Evolutionary conservation across 106 monocot species (phyloP).

Genomic region (Allium cepa): DNA sequence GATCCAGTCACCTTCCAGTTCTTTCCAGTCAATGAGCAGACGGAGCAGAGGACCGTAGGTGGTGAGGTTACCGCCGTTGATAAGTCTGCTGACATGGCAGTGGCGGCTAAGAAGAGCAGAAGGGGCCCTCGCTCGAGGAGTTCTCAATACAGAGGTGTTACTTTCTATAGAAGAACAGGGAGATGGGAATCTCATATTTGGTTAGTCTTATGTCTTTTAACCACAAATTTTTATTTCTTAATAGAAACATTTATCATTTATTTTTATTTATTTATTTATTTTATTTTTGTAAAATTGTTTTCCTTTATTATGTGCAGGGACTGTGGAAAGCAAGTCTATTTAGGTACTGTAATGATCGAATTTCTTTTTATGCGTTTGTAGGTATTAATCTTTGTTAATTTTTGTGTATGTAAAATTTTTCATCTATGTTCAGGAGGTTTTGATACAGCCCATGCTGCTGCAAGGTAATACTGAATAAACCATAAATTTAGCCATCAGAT

Average conservation of each 20-base stretch:
- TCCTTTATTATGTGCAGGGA: slow-evolving; percentile 27
- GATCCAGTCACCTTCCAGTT: slow-evolving; percentile 44
- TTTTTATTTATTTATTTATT: neutral
- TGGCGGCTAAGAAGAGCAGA: slow-evolving; percentile 39
- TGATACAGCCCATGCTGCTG: slow-evolving; percentile 56
- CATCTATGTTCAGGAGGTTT: slow-evolving; percentile 36
- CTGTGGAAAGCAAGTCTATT: slow-evolving; percentile 60
- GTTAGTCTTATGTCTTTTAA: slow-evolving; percentile 27
- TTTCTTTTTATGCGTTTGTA: neutral
- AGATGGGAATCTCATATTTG: slow-evolving; percentile 99
- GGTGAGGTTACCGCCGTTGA: neutral
- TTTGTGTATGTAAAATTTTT: neutral
- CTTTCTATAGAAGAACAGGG: slow-evolving; percentile 92
- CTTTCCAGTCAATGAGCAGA: slow-evolving; percentile 22
- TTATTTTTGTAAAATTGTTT: neutral
- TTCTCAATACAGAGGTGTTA: slow-evolving; percentile 95
- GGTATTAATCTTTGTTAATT: slow-evolving; percentile 1
- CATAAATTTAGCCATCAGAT: no score
- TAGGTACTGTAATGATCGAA: slow-evolving; percentile 19
- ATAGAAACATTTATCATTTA: neutral
- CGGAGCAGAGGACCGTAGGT: neutral
- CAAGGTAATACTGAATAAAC: slow-evolving; percentile 14
- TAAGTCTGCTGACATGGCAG: slow-evolving; percentile 4
- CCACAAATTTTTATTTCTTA: neutral
- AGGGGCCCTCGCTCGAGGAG: slow-evolving; percentile 88